These are phyloP conservation scores for Diaporthe citri DNA, from an alignment of 2,329 filamentous ascomycete genomes.

Conservation along the genomic window DNA sequence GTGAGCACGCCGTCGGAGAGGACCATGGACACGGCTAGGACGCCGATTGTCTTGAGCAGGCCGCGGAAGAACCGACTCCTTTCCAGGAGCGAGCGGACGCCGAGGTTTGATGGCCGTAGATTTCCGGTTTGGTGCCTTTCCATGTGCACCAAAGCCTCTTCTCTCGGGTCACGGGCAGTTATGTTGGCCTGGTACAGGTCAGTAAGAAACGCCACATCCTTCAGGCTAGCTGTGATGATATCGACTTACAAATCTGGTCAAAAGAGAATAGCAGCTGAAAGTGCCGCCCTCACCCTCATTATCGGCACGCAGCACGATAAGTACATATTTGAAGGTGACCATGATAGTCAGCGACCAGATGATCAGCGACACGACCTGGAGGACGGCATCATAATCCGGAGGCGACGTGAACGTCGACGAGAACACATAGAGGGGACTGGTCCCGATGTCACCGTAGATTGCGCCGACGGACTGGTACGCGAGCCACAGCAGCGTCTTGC, in stretches of 20 bases:
- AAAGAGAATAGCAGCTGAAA: slow-evolving; percentile 74
- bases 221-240: accelerated
- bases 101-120: slow-evolving; percentile 62
- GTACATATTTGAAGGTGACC: slow-evolving; percentile 75
- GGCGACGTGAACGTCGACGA: slow-evolving; percentile 72
- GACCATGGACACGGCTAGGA: slow-evolving; percentile 75
- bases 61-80: slow-evolving; percentile 63
- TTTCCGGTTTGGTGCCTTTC: slow-evolving; percentile 69
- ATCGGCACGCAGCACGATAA: slow-evolving; percentile 73
- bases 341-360: slow-evolving; percentile 77
- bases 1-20: slow-evolving; percentile 74
- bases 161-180: slow-evolving; percentile 70
- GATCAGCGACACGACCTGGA: slow-evolving; percentile 74
- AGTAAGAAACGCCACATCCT: background rate
- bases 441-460: slow-evolving; percentile 67
- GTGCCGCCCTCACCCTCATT: slow-evolving; percentile 79
- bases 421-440: slow-evolving; percentile 75
- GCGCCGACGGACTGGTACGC: slow-evolving; percentile 76
- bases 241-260: slow-evolving; percentile 63
- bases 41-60: slow-evolving; percentile 70
- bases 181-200: slow-evolving; percentile 61
- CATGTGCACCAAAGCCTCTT: slow-evolving; percentile 67
- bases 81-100: slow-evolving; percentile 68
- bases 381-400: slow-evolving; percentile 66
- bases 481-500: slow-evolving; percentile 50